These are phyloP conservation scores for Puya raimondii DNA, from an alignment of 176 grass and related monocot genomes.

Conservation along the genomic window DNA sequence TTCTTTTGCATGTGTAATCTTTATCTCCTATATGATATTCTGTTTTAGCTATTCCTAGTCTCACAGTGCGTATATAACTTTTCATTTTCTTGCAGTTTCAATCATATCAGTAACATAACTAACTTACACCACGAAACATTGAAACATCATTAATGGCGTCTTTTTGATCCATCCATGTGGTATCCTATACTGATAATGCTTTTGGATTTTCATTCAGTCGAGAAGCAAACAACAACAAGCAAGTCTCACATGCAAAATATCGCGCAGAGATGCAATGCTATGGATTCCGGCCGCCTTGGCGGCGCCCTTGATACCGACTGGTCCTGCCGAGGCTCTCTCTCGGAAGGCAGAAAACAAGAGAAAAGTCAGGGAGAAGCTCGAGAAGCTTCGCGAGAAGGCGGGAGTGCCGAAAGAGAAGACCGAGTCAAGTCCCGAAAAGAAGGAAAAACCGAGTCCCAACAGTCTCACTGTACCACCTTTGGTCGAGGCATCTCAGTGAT, in stretches of 20 bases:
- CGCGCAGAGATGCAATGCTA: slow-evolving; percentile 49
- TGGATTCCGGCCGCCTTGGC: slow-evolving; percentile 33
- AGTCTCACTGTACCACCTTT: slow-evolving; percentile 1
- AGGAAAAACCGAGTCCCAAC: slow-evolving; percentile 10
- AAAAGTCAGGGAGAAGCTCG: slow-evolving; percentile 65
- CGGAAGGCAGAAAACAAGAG: slow-evolving; percentile 47
- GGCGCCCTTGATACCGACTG: slow-evolving; percentile 18
- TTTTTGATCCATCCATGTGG: not conserved
- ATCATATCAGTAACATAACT: too few species aligned
- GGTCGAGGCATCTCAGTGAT: slow-evolving; percentile 7
- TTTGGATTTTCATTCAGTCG: slow-evolving; percentile 5
- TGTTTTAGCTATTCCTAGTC: too few species aligned
- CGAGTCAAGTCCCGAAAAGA: slow-evolving; percentile 5
- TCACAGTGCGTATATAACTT: too few species aligned
- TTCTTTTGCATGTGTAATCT: too few species aligned
- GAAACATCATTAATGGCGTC: too few species aligned
- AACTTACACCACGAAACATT: too few species aligned
- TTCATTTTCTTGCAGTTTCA: too few species aligned
- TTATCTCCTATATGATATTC: too few species aligned
- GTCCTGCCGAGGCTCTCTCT: slow-evolving; percentile 30
- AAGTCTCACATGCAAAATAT: slow-evolving; percentile 13
- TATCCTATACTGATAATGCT: not conserved
- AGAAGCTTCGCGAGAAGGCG: slow-evolving; percentile 56
- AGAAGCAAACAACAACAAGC: slow-evolving; percentile 12
- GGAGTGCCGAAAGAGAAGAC: slow-evolving; percentile 10